phyloP scores from a whole-genome alignment of 1,139 yeast genomes.

The Candida dubliniensis region DNA sequence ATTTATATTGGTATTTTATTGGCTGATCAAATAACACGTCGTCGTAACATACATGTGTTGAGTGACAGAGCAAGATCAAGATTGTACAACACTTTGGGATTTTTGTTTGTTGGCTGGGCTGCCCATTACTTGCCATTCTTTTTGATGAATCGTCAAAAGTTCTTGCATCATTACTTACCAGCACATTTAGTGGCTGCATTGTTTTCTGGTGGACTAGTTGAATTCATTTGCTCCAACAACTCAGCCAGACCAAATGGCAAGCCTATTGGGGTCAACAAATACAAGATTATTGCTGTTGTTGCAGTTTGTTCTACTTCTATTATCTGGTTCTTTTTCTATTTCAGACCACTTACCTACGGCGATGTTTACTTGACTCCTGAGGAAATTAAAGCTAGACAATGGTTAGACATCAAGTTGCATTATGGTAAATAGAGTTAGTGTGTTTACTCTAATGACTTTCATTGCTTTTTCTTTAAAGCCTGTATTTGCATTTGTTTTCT shows the following conservation, averaged over 20 bases:
- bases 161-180: conserved; percentile 93
- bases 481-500: too few relatives aligned
- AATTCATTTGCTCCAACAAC: conserved; percentile 71
- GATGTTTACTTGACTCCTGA: conserved; percentile 59
- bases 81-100: conserved; percentile 79
- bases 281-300: conserved; percentile 35
- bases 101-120: conserved; percentile 83
- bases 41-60: conserved; percentile 65
- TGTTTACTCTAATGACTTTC: too few relatives aligned
- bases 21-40: conserved; percentile 76
- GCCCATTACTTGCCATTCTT: conserved; percentile 90
- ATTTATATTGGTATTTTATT: conserved; percentile 59
- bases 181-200: conserved; percentile 91
- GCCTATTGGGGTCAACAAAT: conserved; percentile 25
- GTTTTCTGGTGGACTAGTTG: conserved; percentile 79
- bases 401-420: conserved; percentile 81
- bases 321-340: conserved; percentile 66
- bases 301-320: conserved; percentile 47
- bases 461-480: too few relatives aligned
- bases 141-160: conserved; percentile 89
- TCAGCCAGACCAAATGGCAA: conserved; percentile 20
- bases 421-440: conserved; percentile 59
- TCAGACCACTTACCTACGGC: conserved; percentile 87
- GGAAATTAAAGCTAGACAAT: conserved; percentile 72
- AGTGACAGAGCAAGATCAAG: conserved; percentile 66